These are phyloP conservation scores for Talaromyces sp. DNA, from an alignment of 2,329 filamentous ascomycete species.

Conservation along the genomic window DNA sequence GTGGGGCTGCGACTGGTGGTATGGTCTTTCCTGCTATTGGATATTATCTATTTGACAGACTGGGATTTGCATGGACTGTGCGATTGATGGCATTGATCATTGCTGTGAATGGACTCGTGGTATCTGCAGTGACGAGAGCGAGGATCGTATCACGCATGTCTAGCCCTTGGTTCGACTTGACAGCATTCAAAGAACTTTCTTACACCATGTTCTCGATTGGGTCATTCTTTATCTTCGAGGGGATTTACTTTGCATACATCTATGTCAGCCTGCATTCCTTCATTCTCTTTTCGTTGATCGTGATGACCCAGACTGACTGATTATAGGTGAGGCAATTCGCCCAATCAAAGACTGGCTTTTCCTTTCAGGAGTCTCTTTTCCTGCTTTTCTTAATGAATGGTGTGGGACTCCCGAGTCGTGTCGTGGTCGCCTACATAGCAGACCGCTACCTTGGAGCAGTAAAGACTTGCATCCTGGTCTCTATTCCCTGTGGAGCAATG, in stretches of 20 bases:
- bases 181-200: constrained; percentile 5
- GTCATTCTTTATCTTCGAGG: constrained; percentile 1
- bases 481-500: constrained; percentile 1
- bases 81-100: constrained; percentile 7
- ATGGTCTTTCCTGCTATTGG: constrained; percentile 48
- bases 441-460: constrained; percentile 10
- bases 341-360: constrained; percentile 2
- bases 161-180: background rate
- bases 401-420: constrained; percentile 2
- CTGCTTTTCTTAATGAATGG: constrained; percentile 10
- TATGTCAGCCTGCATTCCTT: background rate
- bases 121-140: background rate
- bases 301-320: background rate
- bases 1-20: constrained; percentile 40
- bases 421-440: background rate
- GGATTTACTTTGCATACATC: constrained; percentile 10
- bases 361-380: constrained; percentile 10
- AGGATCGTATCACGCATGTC: background rate
- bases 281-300: background rate
- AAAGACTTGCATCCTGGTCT: background rate
- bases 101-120: background rate
- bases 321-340: constrained; percentile 7
- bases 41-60: background rate
- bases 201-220: constrained; percentile 11
- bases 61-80: constrained; percentile 13